Conservation (phyloP, 2,329 filamentous ascomycete species). For the Aspergillus chevalieri region DNA sequence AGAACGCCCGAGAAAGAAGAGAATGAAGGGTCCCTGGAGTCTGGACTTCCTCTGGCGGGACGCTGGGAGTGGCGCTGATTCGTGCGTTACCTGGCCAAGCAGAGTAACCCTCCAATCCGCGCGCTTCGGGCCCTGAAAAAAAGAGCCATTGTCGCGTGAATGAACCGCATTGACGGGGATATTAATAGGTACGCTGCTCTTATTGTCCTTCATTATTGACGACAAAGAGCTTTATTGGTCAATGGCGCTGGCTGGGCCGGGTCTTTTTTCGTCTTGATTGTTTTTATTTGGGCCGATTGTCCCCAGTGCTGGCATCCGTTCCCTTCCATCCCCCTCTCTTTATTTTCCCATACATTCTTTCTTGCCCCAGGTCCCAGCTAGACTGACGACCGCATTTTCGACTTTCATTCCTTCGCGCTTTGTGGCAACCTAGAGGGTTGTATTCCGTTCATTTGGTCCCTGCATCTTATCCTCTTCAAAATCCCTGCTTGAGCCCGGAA, state of each 20-base stretch:
- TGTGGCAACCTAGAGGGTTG: constrained; percentile 15
- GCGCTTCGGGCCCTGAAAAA: neutral
- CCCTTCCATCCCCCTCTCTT: constrained; percentile 4
- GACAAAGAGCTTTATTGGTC: neutral
- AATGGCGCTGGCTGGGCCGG: neutral
- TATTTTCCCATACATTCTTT: constrained; percentile 15
- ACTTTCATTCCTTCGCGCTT: constrained; percentile 2
- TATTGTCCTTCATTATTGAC: neutral
- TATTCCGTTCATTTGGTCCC: constrained; percentile 11
- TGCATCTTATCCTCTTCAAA: neutral
- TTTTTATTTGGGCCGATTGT: neutral
- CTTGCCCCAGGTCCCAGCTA: constrained; percentile 2
- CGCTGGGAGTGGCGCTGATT: too few relatives aligned
- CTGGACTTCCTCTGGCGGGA: neutral
- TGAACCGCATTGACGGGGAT: neutral
- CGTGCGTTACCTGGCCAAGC: neutral
- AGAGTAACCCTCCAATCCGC: neutral
- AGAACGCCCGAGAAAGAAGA: constrained; percentile 2
- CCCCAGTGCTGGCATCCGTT: constrained; percentile 1
- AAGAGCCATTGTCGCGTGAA: neutral
- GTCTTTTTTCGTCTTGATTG: neutral
- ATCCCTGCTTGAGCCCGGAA: constrained; percentile 5
- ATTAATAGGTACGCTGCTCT: neutral
- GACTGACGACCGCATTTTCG: constrained; percentile 11
- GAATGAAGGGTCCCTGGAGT: constrained; percentile 9